Percentiles rank a stretch among this genome's conserved stretches.
Conservation (phyloP, 2,329 filamentous ascomycete species). For the Dryadomyces quercivorus region DNA sequence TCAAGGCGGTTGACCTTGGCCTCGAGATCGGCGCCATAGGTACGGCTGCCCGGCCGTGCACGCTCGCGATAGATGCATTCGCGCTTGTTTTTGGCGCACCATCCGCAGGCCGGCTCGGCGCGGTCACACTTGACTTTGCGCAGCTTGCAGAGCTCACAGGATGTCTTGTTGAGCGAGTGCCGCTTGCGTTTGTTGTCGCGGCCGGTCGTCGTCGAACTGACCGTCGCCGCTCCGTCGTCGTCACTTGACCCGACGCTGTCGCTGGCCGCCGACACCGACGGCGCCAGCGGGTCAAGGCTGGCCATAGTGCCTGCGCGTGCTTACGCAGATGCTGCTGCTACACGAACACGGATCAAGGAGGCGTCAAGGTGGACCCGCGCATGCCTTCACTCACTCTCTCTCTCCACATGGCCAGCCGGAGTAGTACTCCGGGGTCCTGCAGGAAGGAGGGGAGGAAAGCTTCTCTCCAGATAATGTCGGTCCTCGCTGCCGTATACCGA, state of each 20-base stretch:
- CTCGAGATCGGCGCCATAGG: slow-evolving; percentile 61
- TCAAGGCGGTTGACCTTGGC: slow-evolving; percentile 59
- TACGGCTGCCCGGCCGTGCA: slow-evolving; percentile 53
- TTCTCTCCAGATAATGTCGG: no score
- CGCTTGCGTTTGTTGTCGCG: slow-evolving; percentile 6
- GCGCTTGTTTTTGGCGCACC: slow-evolving; percentile 52
- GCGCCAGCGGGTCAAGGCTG: background rate
- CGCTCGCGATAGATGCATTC: slow-evolving; percentile 56
- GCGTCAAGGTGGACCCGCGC: background rate
- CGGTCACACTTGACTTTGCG: slow-evolving; percentile 73
- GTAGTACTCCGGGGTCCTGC: no score
- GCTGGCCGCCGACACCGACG: slow-evolving; percentile 4
- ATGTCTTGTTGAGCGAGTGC: slow-evolving; percentile 29
- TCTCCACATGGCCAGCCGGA: no score
- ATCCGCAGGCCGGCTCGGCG: slow-evolving; percentile 58
- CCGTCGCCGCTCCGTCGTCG: background rate
- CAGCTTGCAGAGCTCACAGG: slow-evolving; percentile 66
- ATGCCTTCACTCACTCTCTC: background rate
- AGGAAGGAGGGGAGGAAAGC: no score
- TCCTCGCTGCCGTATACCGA: background rate
- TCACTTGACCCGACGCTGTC: background rate
- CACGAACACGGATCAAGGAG: no score
- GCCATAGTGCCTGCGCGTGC: background rate
- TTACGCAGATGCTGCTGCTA: background rate
- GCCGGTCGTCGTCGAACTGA: background rate